A percentile compares a stretch with the other conserved stretches of the same genome.
These are phyloP conservation scores for Phytophthora fragariae DNA, from an alignment of 352 stramenopile species.

Conservation along the genomic window DNA sequence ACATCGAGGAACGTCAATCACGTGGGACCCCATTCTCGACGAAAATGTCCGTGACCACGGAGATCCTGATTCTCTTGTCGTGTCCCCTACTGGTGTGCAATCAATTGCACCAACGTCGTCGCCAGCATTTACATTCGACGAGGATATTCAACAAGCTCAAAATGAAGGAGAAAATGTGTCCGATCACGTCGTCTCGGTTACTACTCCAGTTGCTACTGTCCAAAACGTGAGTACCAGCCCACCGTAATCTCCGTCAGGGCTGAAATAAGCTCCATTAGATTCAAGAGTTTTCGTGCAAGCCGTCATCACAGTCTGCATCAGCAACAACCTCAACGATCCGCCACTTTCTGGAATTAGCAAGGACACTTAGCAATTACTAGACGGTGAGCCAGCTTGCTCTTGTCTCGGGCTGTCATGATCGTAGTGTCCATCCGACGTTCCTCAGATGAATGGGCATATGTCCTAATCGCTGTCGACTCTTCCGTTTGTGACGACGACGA, in stretches of 20 bases:
- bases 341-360: neutral
- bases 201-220: constrained; percentile 22
- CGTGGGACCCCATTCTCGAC: neutral
- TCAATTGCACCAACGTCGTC: constrained; percentile 24
- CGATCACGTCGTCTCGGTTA: constrained; percentile 27
- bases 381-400: constrained; percentile 17
- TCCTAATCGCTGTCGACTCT: constrained; percentile 17
- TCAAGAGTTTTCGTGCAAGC: neutral
- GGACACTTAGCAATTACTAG: constrained; percentile 13
- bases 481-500: constrained; percentile 7
- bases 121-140: constrained; percentile 27
- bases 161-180: neutral
- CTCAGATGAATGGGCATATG: constrained; percentile 1
- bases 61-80: neutral
- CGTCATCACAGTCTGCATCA: neutral
- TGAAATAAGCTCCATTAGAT: constrained; percentile 28
- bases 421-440: neutral
- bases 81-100: constrained; percentile 15
- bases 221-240: constrained; percentile 22
- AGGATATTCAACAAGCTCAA: neutral
- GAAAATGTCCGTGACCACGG: neutral
- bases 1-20: no score
- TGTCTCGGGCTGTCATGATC: neutral
- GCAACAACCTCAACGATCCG: neutral
- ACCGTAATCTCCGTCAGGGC: neutral